Evolutionary conservation across 129 eudicot genomes (phyloP).

Genomic region (Flaveria bidentis): DNA sequence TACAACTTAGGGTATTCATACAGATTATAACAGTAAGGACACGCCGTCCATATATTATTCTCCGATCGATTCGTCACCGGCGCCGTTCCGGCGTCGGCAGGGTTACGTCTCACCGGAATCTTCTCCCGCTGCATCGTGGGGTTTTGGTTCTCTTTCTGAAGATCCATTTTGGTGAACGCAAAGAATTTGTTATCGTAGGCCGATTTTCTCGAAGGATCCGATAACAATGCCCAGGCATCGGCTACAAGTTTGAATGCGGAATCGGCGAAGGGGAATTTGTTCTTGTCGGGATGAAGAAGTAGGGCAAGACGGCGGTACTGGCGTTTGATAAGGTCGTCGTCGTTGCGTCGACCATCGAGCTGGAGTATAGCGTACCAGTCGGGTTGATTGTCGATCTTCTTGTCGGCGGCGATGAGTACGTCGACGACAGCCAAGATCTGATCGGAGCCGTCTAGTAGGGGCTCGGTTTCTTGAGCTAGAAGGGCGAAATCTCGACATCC

Average conservation of each 20-base stretch:
- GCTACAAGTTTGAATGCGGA: constrained; percentile 77
- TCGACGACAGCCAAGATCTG: constrained; percentile 89
- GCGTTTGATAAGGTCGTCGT: constrained; percentile 53
- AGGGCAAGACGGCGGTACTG: constrained; percentile 85
- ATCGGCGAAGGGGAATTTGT: constrained; percentile 58
- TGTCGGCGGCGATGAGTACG: constrained; percentile 74
- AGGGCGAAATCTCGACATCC: constrained; percentile 77
- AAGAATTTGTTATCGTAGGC: constrained; percentile 48
- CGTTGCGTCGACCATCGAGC: constrained; percentile 47
- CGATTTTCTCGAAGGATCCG: constrained; percentile 47
- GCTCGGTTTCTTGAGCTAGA: constrained; percentile 88
- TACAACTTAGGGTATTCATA: constrained; percentile 68
- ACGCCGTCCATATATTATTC: constrained; percentile 69
- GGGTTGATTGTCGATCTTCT: constrained; percentile 43
- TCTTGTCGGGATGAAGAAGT: constrained; percentile 88
- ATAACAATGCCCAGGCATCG: constrained; percentile 73
- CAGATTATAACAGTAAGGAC: constrained; percentile 79
- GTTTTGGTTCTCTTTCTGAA: constrained; percentile 23
- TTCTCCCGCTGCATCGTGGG: constrained; percentile 35
- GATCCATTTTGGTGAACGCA: constrained; percentile 54
- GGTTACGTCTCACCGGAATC: constrained; percentile 55
- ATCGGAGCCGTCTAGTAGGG: constrained; percentile 78
- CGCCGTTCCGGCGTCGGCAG: constrained; percentile 19
- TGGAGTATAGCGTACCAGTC: constrained; percentile 86
- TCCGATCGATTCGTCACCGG: not conserved